Evolutionary conservation across 2,329 filamentous ascomycete species (phyloP).

Genomic region (Alternaria tenuissima): DNA sequence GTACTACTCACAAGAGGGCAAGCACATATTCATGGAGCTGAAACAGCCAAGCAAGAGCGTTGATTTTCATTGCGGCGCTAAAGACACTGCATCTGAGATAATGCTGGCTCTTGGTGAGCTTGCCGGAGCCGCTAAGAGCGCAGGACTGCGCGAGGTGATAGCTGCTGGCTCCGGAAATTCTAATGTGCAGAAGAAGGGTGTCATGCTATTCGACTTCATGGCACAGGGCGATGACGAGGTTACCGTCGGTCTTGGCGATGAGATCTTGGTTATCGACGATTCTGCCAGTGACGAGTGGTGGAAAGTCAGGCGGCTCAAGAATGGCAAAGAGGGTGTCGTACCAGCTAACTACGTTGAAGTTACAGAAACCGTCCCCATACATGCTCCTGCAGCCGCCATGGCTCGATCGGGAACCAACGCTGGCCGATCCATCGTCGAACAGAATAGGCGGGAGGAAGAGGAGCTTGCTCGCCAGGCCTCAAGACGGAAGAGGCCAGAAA

Average conservation of each 20-base stretch:
- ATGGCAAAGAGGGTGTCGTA: constrained; percentile 93
- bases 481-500: constrained; percentile 66
- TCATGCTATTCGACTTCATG: constrained; percentile 93
- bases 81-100: constrained; percentile 96
- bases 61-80: constrained; percentile 96
- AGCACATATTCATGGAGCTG: constrained; percentile 95
- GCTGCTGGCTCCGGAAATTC: constrained; percentile 73
- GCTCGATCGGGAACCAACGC: constrained; percentile 65
- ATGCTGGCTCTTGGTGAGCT: constrained; percentile 87
- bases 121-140: constrained; percentile 83
- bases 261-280: constrained; percentile 90
- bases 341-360: constrained; percentile 96
- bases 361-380: constrained; percentile 69
- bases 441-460: constrained; percentile 81
- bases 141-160: constrained; percentile 84
- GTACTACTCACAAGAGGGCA: constrained; percentile 98
- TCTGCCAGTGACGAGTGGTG: constrained; percentile 97
- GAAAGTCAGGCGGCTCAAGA: constrained; percentile 90
- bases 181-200: constrained; percentile 76
- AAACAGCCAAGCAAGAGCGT: constrained; percentile 92
- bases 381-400: constrained; percentile 56
- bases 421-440: constrained; percentile 75
- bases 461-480: constrained; percentile 82
- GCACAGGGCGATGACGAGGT: constrained; percentile 97
- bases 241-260: constrained; percentile 86